Base-by-base conservation (phyloP, 805 yeast species). In the Metschnikowia anglica region DNA sequence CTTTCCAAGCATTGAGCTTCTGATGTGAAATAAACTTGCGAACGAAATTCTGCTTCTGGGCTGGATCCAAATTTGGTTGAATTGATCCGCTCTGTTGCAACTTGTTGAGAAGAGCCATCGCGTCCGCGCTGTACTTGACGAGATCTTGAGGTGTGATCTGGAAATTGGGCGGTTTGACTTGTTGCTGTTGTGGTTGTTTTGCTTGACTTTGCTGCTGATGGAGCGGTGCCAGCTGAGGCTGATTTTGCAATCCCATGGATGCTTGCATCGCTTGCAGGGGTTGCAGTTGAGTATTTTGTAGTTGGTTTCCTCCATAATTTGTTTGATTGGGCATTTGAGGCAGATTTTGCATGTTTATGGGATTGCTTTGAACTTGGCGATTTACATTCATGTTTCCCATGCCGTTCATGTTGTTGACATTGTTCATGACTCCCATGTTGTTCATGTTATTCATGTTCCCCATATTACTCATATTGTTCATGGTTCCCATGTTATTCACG, bases 1-100 rank as follows among this genome's bases (percentile, higher is more conserved):
- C 60, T 33, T 57, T 56, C 55, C 58, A 54, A 3, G 51, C 47
- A 32, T 48, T 58, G 9, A 58, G 45, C 39, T 70, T 70, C 48
- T 70, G 73, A 47, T 70, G 74, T 18, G 60, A 47, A 29, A 71
- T 67, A 51, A 54, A 71, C 47, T 65, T 66, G 23, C 66, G 53
- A 21, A 71, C 62, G 44, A 68, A 70, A 37, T 53, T 62, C 39
- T 68, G 73, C 49, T 62, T 65, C 44, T 63, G 72, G 11, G 55
- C 43, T 33, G 58, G 68, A 41, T 69, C 73, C 47, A 70, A 55
- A 27, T 61, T 60, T 5, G 59, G 51, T 30, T 56, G 68, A 21
- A 70, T 58, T 2, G 68, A 58, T 4, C 70, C 62, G 38, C 58
- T 62, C 11, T 63, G 63, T 42, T 70, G 73, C 38, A 71, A 54